These are phyloP conservation scores for Psilocybe subaeruginosa DNA, from an alignment of 768 basidiomycete genomes.

Conservation along the genomic window DNA sequence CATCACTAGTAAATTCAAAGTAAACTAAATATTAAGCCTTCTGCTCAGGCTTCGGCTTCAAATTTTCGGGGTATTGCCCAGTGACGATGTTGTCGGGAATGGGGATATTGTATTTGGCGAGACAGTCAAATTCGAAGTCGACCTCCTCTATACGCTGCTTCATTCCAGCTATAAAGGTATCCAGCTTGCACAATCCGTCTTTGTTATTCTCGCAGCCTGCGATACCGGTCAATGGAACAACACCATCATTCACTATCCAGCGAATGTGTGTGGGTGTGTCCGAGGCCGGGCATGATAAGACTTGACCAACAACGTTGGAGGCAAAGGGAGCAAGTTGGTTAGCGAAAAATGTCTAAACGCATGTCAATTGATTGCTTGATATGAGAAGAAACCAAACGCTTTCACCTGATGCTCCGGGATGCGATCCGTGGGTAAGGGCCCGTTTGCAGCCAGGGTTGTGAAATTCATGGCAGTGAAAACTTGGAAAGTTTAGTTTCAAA, in stretches of 20 bases:
- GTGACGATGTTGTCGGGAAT: slow-evolving; percentile 42
- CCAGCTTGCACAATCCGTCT: slow-evolving; percentile 67
- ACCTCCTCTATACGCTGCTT: slow-evolving; percentile 56
- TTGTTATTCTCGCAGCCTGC: slow-evolving; percentile 56
- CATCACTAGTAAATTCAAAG: too few relatives aligned
- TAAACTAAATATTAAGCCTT: too few relatives aligned
- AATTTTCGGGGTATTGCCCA: slow-evolving; percentile 30
- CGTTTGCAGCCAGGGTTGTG: slow-evolving; percentile 60
- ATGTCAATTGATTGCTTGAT: slow-evolving; percentile 32
- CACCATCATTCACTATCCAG: slow-evolving; percentile 75
- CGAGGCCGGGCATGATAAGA: slow-evolving; percentile 37
- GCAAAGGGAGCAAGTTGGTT: slow-evolving; percentile 37
- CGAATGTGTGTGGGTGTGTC: slow-evolving; percentile 52
- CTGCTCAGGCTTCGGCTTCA: background rate
- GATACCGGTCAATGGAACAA: slow-evolving; percentile 68
- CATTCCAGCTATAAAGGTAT: slow-evolving; percentile 61
- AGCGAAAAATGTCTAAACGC: slow-evolving; percentile 41
- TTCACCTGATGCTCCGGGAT: slow-evolving; percentile 56
- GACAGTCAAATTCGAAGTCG: slow-evolving; percentile 68
- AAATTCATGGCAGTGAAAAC: slow-evolving; percentile 77
- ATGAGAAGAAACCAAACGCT: slow-evolving; percentile 46
- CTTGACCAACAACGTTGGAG: slow-evolving; percentile 47
- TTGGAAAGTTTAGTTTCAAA: slow-evolving; percentile 22
- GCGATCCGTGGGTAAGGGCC: slow-evolving; percentile 65
- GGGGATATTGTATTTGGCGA: slow-evolving; percentile 48